Base-by-base conservation (phyloP, 2,329 filamentous ascomycete genomes). In the Claviceps africana region DNA sequence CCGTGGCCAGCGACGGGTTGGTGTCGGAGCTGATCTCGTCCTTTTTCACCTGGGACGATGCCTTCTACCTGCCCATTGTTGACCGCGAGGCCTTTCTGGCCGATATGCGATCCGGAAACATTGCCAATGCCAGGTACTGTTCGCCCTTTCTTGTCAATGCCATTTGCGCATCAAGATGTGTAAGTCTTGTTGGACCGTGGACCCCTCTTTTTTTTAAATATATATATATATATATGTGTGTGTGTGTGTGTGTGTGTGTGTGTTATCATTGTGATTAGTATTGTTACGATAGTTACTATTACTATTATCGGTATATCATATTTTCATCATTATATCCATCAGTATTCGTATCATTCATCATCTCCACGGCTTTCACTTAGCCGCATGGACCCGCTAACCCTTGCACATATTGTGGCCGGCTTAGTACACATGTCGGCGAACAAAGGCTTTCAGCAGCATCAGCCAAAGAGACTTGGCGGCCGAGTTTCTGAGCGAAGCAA, bases 61-160 rank as follows among this genome's bases (percentile, higher is more conserved):
- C 54, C 3, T 59, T 62, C 48, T 52, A 59, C 19, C 57, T 58
- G 28, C 55, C 59, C 1, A 61, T 61, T 44, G 50, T 66, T 28
- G 61, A 64, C 47, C 55, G 51, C 5, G 48, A 59, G 1, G 50
- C 58, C 1, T 65, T 66, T 40, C 22, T 65, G 19, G 53, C 55
- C 1, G 61, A 64, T 22, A 65, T 66, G 64, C 42, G 58, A 0
- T 33, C 33, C 0, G 54, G 49, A 5, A 55, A 57, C 35, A 43
- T 53, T 6, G 52, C 55, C 15, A 40, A 42, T 3, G 57, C 61
- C 28, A 59, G 56, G 49, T 65, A 59, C 49, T 65, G 63, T 52
- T 62, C 63, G 3, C 60, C 62, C 3, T 61, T 65, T 51, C 59
- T 65, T 4, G 63, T 66, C 44, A 65, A 65, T 49, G 58, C 62